Percentiles rank a stretch among this genome's conserved stretches.
Conservation (phyloP, 495 filamentous ascomycete species). For the Ascodesmis nigricans region DNA sequence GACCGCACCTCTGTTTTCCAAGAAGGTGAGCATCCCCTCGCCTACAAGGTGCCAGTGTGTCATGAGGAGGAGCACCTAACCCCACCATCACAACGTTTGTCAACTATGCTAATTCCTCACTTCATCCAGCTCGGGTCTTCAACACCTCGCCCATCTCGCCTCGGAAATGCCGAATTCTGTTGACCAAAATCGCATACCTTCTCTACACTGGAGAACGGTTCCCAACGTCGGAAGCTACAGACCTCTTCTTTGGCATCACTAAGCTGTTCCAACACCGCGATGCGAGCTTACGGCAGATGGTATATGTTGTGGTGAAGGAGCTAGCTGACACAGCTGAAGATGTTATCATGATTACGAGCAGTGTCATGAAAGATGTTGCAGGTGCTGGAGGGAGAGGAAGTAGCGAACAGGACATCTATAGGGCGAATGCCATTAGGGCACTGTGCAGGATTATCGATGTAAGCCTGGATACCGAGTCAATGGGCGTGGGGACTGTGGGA, state of each 20-base stretch:
- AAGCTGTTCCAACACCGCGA: slow-evolving; percentile 99
- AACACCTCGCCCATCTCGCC: slow-evolving; percentile 90
- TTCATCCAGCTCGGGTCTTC: slow-evolving; percentile 88
- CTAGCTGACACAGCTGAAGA: slow-evolving; percentile 89
- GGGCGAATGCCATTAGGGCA: slow-evolving; percentile 90
- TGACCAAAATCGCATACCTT: slow-evolving; percentile 94
- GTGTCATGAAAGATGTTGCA: slow-evolving; percentile 93
- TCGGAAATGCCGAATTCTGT: slow-evolving; percentile 77
- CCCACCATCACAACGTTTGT: slow-evolving; percentile 11
- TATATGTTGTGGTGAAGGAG: slow-evolving; percentile 95
- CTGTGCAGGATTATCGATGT: slow-evolving; percentile 96
- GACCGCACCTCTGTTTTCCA: slow-evolving; percentile 97
- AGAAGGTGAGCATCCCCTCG: slow-evolving; percentile 57
- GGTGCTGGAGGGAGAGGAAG: slow-evolving; percentile 33
- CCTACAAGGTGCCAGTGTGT: no score
- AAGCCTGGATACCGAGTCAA: no score
- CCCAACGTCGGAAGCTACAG: slow-evolving; percentile 89
- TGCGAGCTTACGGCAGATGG: slow-evolving; percentile 94
- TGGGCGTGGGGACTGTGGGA: no score
- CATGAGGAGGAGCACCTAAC: no score
- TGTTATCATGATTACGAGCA: slow-evolving; percentile 98
- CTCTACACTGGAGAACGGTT: slow-evolving; percentile 94
- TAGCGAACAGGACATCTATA: slow-evolving; percentile 83
- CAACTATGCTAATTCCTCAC: slow-evolving; percentile 14
- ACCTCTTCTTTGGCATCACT: slow-evolving; percentile 96